Base-by-base conservation (phyloP, 495 filamentous ascomycete species). In the Hyaloscypha finlandica region DNA sequence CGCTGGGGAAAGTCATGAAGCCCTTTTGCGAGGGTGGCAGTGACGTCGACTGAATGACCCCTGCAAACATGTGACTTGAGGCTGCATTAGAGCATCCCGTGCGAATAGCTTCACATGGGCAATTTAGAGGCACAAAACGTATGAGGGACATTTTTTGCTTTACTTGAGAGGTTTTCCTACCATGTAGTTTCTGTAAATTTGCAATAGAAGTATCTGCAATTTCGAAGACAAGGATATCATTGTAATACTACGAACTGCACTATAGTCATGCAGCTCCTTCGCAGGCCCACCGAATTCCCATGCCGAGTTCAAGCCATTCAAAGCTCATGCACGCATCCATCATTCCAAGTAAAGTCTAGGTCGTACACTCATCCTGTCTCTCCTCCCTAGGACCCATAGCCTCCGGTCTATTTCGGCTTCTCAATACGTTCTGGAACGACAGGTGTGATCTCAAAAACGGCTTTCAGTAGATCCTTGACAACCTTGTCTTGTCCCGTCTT, bases 401-500 rank as follows among this genome's bases (percentile, higher is more conserved):
- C 25, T n/a, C 54, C 45, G 67, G 37, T 29, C 53, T 70, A 74
- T 67, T 69, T 53, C 19, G 72, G 70, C 20, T 65, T 54, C 59
- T 74, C 70, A 35, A 74, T 72, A 59, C 72, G 67, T 12, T 74
- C 72, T 25, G 88, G 88, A 31, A 86, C 82, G 71, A 89, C 81
- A 19, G 92, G 91, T 78, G 90, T 90, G 64, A 93, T 88, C 65
- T 93, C 85, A 66, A 89, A 88, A 8, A 96, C 90, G 22, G 90
- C 92, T 64, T 86, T 83, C 51, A 97, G 81, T 66, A 99, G 80
- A 66, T 93, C 88, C 56, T 90, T 84, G 31, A 97, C 83, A 4
- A 99, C 92, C 76, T 93, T 85, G 66, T 85, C 83, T 70, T 91
- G 90, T 69, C 86, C 87, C 82, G 92, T 89, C 74, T 89, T 84